Evolutionary conservation across 2,329 filamentous ascomycete genomes (phyloP), one percentile per base, ranked within the genome.

Genomic region (Biscogniauxia marginata): DNA sequence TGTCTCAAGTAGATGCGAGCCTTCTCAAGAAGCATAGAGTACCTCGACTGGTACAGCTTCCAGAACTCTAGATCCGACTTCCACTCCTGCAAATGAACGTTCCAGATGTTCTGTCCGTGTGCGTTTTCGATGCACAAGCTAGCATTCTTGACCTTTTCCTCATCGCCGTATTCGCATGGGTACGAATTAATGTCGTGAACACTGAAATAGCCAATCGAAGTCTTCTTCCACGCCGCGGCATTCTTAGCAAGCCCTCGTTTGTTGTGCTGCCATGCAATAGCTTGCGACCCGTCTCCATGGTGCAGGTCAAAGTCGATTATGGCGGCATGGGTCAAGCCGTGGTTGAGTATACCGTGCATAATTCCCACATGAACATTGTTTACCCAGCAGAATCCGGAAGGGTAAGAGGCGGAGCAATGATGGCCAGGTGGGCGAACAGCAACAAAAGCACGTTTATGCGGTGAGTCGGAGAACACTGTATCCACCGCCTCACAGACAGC

Each of bases 331-430:
- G 93, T 98, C 23, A 98, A 77, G 0, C 89, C 92, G 68, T 99
- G 89, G 43, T 83, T 84, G 60, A 93, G 84, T 19, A 91, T 87
- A 9, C 88, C 93, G 71, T 99, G 90, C 72, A 96, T 90, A 62
- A 99, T 96, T 0, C 93, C 95, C 20, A 99, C 91, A 69, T 98
- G 93, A 0, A 99, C 92, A 70, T 99, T 99, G 73, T 99, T 99
- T 50, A 99, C 77, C 93, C 95, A 99, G 76, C 95, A 99, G 70
- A 99, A 99, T 0, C 95, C 95, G 2, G 93, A 97, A 0, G 95
- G 95, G 65, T 89, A 88, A 50, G 89, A 85, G 3, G 91, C 85
- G 2, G 93, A 96, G 74, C 95, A 99, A 70, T 99, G 95, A 70
- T 99, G 95, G 1, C 95, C 95, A 0, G 95, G 95, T 4, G 95